phyloP scores from a whole-genome alignment of 306 rosid species.

The Vachellia collinsii region DNA sequence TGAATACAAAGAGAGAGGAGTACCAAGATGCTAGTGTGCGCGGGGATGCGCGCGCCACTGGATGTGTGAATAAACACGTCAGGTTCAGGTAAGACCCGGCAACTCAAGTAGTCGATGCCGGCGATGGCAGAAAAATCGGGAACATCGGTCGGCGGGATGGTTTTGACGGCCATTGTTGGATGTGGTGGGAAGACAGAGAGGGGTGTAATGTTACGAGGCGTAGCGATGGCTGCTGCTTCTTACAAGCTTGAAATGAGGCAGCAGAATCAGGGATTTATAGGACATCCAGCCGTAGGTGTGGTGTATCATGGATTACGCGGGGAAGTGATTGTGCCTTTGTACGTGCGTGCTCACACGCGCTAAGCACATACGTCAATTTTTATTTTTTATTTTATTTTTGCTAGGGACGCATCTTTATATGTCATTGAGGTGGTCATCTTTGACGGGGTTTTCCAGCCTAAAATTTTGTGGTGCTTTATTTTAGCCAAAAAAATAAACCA shows the following conservation, averaged over 20 bases:
- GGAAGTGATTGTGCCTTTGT: background rate
- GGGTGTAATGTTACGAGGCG: background rate
- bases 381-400: background rate
- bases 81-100: constrained; percentile 62
- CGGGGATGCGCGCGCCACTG: constrained; percentile 72
- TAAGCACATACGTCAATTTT: background rate
- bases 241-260: background rate
- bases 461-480: too few species aligned
- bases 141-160: background rate
- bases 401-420: background rate
- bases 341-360: constrained; percentile 19
- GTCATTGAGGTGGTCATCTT: background rate
- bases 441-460: background rate
- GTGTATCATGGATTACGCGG: background rate
- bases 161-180: constrained; percentile 34
- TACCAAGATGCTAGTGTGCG: constrained; percentile 75
- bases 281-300: background rate
- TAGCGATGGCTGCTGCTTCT: background rate
- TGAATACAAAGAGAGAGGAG: background rate
- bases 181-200: too few species aligned
- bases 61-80: constrained; percentile 73
- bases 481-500: background rate
- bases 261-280: background rate
- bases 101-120: constrained; percentile 22
- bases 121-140: constrained; percentile 6